Base-by-base conservation (phyloP, 208 protist species). In the Acanthamoeba triangularis region DNA sequence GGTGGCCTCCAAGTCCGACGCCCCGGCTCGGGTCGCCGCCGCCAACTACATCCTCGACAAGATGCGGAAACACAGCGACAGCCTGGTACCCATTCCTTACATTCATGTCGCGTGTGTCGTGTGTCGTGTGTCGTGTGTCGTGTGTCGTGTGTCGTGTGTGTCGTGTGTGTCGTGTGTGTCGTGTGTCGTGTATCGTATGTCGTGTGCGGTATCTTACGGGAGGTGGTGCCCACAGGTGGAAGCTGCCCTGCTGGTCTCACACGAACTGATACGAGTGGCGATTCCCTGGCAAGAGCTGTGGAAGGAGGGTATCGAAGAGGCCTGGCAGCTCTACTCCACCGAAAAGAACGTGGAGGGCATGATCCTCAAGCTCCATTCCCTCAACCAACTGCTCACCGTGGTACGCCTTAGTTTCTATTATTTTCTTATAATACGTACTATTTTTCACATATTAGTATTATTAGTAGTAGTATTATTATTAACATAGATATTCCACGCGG, bases 191-290 rank as follows among this genome's bases (percentile, higher is more conserved):
- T n/a, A n/a, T n/a, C n/a, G n/a, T n/a, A n/a, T n/a, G n/a, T n/a
- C n/a, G n/a, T n/a, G n/a, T n/a, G n/a, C n/a, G n/a, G n/a, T n/a
- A n/a, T n/a, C n/a, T n/a, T n/a, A n/a, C n/a, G n/a, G n/a, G n/a
- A n/a, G n/a, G n/a, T n/a, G n/a, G n/a, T n/a, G n/a, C n/a, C n/a
- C n/a, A 25, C 90, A 44, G 56, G 90, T 99, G 7, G 98, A 98
- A 33, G 99, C 99, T 96, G 99, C 99, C 49, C 95, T 98, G 56
- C 96, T 99, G 35, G 99, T 99, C 10, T 98, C 97, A 93, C 96
- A 98, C 54, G 99, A 99, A 96, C 98, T 99, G 13, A 99, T 99
- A 74, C 98, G 99, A 44, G 99, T 99, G 82, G 99, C 99, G 52
- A 99, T 99, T 96, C 96, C 99, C 54, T 99, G 99, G 99, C 49